These are phyloP conservation scores for Aspergillus ochraceus DNA, from an alignment of 2,329 filamentous ascomycete genomes.

Conservation along the genomic window DNA sequence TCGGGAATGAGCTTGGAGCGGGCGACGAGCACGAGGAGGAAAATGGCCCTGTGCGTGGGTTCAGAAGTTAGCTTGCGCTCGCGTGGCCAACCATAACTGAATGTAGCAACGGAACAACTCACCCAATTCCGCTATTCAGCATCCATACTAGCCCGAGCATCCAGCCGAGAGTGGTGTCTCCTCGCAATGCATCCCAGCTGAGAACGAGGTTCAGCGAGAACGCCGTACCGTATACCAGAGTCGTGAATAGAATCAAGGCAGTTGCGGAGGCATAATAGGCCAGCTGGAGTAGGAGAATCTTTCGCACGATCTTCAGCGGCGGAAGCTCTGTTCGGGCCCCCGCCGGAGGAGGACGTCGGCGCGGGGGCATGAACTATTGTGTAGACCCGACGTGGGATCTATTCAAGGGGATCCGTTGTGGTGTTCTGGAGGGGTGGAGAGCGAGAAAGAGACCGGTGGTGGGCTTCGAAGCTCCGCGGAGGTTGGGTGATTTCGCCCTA, in stretches of 20 bases:
- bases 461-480: conserved; percentile 3
- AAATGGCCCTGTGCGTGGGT: conserved; percentile 64
- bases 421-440: not conserved
- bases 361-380: conserved; percentile 39
- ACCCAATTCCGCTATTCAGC: conserved; percentile 65
- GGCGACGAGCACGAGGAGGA: conserved; percentile 78
- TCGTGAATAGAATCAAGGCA: conserved; percentile 66
- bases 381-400: not conserved
- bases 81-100: not conserved
- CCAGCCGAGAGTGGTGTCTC: conserved; percentile 70
- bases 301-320: conserved; percentile 65
- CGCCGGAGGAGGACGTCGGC: conserved; percentile 62
- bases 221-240: conserved; percentile 62
- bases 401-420: not conserved
- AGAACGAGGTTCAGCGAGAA: conserved; percentile 61
- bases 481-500: not conserved
- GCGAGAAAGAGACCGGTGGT: not conserved
- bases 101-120: conserved; percentile 29
- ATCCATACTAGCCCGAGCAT: conserved; percentile 68
- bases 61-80: not conserved
- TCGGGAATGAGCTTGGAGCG: conserved; percentile 94
- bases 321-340: conserved; percentile 67
- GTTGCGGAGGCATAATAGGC: conserved; percentile 65
- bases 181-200: conserved; percentile 63
- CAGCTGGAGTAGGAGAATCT: conserved; percentile 65